These are phyloP conservation scores for Sphaerulina vaccinii DNA, from an alignment of 2,329 filamentous ascomycete genomes.

Conservation along the genomic window DNA sequence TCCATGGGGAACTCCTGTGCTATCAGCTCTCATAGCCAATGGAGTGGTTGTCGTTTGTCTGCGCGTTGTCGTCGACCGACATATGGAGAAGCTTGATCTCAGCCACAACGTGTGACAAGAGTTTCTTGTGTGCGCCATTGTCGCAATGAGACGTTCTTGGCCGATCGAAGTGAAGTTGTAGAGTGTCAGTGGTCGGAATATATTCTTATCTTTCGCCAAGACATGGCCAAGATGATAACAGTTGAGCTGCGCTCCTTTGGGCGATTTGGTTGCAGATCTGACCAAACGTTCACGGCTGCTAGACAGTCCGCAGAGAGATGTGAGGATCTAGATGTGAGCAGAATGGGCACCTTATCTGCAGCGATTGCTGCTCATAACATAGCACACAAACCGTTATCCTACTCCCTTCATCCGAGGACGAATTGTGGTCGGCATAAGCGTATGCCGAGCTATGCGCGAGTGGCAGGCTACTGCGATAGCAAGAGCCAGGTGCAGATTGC, in stretches of 20 bases:
- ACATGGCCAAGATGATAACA: not conserved
- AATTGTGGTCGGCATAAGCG: not conserved
- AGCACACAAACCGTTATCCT: no score
- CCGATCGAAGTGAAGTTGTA: not conserved
- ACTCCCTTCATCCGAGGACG: not conserved
- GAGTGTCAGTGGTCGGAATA: not conserved
- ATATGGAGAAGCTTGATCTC: constrained; percentile 2
- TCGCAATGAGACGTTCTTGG: not conserved
- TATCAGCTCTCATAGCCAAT: not conserved
- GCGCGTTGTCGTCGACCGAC: not conserved
- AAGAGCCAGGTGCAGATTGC: not conserved
- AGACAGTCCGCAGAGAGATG: no score
- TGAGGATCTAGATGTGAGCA: no score
- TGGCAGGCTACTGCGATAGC: not conserved
- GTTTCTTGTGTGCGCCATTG: constrained; percentile 1
- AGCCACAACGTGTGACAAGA: constrained; percentile 1
- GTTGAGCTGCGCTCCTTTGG: not conserved
- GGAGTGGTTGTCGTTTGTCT: no score
- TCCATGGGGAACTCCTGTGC: not conserved
- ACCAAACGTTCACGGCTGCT: no score
- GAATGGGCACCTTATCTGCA: no score
- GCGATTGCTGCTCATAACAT: no score
- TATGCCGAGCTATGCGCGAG: not conserved
- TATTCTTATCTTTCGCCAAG: constrained; percentile 6
- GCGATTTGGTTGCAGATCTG: no score